Base-by-base conservation (phyloP, 495 filamentous ascomycete genomes). In the Penicillium paxilli region DNA sequence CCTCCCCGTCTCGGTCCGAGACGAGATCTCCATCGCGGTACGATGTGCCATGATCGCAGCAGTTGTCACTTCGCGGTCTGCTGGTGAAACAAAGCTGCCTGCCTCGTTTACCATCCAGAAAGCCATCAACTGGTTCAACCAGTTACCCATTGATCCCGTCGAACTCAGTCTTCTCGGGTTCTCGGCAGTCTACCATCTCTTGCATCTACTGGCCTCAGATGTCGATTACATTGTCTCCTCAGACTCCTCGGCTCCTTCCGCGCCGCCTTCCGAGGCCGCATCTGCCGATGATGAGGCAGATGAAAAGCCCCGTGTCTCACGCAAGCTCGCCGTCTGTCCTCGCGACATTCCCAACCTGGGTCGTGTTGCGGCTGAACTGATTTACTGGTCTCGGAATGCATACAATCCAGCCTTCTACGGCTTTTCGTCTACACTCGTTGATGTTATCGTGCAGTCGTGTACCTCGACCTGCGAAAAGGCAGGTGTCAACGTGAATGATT, bases 31-130 rank as follows among this genome's bases (percentile, higher is more conserved):
- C 14, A 80, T 88, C 54, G 85, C 91, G 3, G 82, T 96, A 9
- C 83, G 86, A 19, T 91, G 91, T 54, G 90, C 91, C 8, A 92
- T 91, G 82, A 87, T 88, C 44, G 83, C 89, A 11, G 80, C 87
- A 10, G 81, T 93, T 33, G 75, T 91, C 16, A 71, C 67, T 1
- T 68, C 71, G 6, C 63, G 70, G 40, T 64, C 67, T 12, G 63
- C 64, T 0, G 66, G 68, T n/a, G 70, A 75, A 26, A 66, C 55
- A 6, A 62, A 61, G 25, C 53, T 76, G 10, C 68, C 71, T 12
- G 46, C 68, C 4, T 70, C 65, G 1, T 71, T 78, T 44, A 78
- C 71, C 3, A 68, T 73, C 23, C 67, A 74, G 17, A 77, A 69
- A 37, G 75, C 75, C 8, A 70, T 72, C 32, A 64, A 58, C 19